These are phyloP conservation scores for Phytophthora meadii DNA, from an alignment of 352 stramenopile species.

Conservation along the genomic window DNA sequence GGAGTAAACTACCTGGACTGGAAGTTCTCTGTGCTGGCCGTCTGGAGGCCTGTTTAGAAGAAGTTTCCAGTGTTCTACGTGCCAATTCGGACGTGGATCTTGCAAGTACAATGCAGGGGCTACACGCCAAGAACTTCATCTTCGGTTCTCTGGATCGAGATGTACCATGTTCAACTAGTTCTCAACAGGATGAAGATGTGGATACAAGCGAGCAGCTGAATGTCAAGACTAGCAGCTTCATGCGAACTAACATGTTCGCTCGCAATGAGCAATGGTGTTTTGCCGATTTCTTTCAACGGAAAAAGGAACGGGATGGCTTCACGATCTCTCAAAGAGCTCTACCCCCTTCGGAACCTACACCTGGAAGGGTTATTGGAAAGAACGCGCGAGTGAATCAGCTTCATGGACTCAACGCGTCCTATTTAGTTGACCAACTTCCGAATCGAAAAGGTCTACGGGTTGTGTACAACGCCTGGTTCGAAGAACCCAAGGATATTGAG, in stretches of 20 bases:
- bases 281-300: slow-evolving; percentile 39
- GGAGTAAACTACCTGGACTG: slow-evolving; percentile 14
- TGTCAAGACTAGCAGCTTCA: slow-evolving; percentile 48
- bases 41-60: slow-evolving; percentile 39
- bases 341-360: slow-evolving; percentile 19
- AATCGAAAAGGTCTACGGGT: slow-evolving; percentile 40
- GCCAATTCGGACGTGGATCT: slow-evolving; percentile 26
- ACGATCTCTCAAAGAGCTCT: slow-evolving; percentile 42
- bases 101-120: slow-evolving; percentile 35
- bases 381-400: slow-evolving; percentile 46
- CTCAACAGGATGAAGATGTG: neutral
- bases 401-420: slow-evolving; percentile 43
- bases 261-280: slow-evolving; percentile 53
- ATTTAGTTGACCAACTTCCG: slow-evolving; percentile 44
- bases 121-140: slow-evolving; percentile 45
- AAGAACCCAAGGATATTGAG: slow-evolving; percentile 11
- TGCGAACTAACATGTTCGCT: slow-evolving; percentile 31
- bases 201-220: slow-evolving; percentile 30
- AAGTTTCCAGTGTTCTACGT: slow-evolving; percentile 33
- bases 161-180: slow-evolving; percentile 18
- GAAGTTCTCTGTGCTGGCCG: slow-evolving; percentile 43
- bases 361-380: slow-evolving; percentile 22
- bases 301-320: slow-evolving; percentile 36
- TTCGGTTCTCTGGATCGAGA: slow-evolving; percentile 43
- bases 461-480: slow-evolving; percentile 50